These are phyloP conservation scores for Podospora tetraspora DNA, from an alignment of 495 filamentous ascomycete species.

Conservation along the genomic window DNA sequence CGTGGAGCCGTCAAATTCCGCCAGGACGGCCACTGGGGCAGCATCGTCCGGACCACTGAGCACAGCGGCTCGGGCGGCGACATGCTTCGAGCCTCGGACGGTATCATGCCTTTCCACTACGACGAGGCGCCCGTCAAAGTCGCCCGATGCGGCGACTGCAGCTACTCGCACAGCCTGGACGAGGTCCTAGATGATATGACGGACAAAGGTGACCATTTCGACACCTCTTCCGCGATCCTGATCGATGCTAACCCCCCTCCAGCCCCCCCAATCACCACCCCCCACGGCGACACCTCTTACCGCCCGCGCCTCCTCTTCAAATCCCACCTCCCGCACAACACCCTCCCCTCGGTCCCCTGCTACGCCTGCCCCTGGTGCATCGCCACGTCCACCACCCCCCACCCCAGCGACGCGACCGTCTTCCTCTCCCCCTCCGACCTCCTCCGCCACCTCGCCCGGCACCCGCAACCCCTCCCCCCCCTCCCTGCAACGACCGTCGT, in stretches of 20 bases:
- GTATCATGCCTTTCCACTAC: constrained; percentile 18
- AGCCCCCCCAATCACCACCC: constrained; percentile 20
- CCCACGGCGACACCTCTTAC: constrained; percentile 25
- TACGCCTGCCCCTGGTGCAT: constrained; percentile 39
- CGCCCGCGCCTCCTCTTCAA: constrained; percentile 38
- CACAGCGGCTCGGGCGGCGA: constrained; percentile 12
- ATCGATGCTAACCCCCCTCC: not conserved
- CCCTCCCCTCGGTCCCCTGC: constrained; percentile 13
- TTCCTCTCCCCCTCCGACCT: constrained; percentile 31
- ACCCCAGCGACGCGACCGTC: constrained; percentile 37
- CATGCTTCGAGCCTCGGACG: constrained; percentile 22
- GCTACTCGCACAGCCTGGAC: constrained; percentile 30
- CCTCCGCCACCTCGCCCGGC: constrained; percentile 31
- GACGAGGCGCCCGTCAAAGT: constrained; percentile 16
- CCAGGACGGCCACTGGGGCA: constrained; percentile 21
- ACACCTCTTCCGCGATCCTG: too few species aligned
- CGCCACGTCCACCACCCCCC: constrained; percentile 22
- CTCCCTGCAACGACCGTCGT: constrained; percentile 33
- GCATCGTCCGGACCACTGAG: constrained; percentile 19
- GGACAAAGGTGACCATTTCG: constrained; percentile 23
- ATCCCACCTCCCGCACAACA: constrained; percentile 27
- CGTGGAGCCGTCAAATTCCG: constrained; percentile 22
- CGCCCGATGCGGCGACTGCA: constrained; percentile 30
- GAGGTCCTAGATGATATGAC: constrained; percentile 29
- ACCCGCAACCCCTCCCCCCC: constrained; percentile 36